A percentile compares a stretch with the other conserved stretches of the same genome.
phyloP scores from a whole-genome alignment of 371 early-diverging fungal species.

The Lichtheimia ornata region DNA sequence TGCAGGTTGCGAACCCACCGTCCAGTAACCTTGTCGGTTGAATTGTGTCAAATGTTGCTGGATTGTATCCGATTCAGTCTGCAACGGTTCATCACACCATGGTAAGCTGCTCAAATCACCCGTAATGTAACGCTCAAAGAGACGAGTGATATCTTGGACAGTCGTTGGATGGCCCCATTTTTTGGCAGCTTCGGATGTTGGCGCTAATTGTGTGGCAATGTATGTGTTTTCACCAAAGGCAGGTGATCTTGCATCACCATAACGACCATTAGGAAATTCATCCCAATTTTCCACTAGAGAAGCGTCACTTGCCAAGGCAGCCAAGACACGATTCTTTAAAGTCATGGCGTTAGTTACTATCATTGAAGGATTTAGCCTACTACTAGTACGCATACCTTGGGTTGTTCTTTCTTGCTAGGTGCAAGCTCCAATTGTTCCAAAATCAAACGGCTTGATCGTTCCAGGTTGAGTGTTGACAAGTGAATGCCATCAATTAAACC shows the following conservation, averaged over 20 bases:
- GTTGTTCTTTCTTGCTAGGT: too few relatives aligned
- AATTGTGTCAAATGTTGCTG: constrained; percentile 61
- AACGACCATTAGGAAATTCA: constrained; percentile 97
- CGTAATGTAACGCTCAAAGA: constrained; percentile 78
- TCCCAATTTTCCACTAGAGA: constrained; percentile 79
- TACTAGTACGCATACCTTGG: too few relatives aligned
- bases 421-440: constrained; percentile 60
- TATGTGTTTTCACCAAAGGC: constrained; percentile 59
- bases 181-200: constrained; percentile 50
- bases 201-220: constrained; percentile 71
- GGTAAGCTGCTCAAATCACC: constrained; percentile 78
- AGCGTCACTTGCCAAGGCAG: constrained; percentile 32
- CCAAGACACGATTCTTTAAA: background rate
- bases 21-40: constrained; percentile 80
- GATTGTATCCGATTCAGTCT: constrained; percentile 77
- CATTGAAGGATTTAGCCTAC: too few relatives aligned
- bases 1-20: constrained; percentile 93
- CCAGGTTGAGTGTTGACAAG: constrained; percentile 87
- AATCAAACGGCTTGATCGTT: constrained; percentile 84
- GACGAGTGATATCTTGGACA: constrained; percentile 60
- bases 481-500: constrained; percentile 69
- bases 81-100: constrained; percentile 87
- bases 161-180: constrained; percentile 81
- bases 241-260: constrained; percentile 93
- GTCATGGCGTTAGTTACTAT: too few relatives aligned